phyloP scores from a whole-genome alignment of 192 early-diverging fungal species.

The Coemansia sp. region DNA sequence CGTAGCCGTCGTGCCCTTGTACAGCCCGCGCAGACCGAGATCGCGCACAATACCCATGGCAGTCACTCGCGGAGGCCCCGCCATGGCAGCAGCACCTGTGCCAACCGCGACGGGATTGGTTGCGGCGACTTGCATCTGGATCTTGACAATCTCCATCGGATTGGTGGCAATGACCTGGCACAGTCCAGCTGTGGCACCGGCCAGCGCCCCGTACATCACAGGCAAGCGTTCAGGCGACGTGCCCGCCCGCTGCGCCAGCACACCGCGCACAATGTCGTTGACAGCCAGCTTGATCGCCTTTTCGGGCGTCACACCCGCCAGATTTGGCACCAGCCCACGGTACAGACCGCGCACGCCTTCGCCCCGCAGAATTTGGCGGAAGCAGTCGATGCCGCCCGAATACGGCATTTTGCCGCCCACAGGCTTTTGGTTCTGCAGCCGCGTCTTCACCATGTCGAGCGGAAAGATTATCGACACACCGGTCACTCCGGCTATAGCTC shows the following conservation, averaged over 20 bases:
- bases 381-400: conserved; percentile 67
- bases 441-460: conserved; percentile 73
- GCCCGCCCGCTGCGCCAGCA: conserved; percentile 61
- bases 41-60: conserved; percentile 77
- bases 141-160: conserved; percentile 94
- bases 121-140: conserved; percentile 82
- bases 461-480: conserved; percentile 65
- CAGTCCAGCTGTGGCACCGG: conserved; percentile 91
- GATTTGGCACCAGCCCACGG: conserved; percentile 88
- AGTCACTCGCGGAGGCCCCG: conserved; percentile 45
- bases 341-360: conserved; percentile 92
- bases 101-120: conserved; percentile 31
- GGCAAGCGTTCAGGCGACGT: conserved; percentile 52
- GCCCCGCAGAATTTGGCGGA: conserved; percentile 77
- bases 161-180: conserved; percentile 89
- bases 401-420: conserved; percentile 59
- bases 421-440: conserved; percentile 63
- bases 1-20: conserved; percentile 89
- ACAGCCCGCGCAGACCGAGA: conserved; percentile 84
- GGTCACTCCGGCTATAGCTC: conserved; percentile 62
- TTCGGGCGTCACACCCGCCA: conserved; percentile 92
- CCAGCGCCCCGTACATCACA: conserved; percentile 71
- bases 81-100: conserved; percentile 26
- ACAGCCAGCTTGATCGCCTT: conserved; percentile 74
- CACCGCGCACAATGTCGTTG: conserved; percentile 62